A percentile compares a stretch with the other conserved stretches of the same genome.
Conservation (phyloP, 768 basidiomycete genomes). For the Mycena alexandri region DNA sequence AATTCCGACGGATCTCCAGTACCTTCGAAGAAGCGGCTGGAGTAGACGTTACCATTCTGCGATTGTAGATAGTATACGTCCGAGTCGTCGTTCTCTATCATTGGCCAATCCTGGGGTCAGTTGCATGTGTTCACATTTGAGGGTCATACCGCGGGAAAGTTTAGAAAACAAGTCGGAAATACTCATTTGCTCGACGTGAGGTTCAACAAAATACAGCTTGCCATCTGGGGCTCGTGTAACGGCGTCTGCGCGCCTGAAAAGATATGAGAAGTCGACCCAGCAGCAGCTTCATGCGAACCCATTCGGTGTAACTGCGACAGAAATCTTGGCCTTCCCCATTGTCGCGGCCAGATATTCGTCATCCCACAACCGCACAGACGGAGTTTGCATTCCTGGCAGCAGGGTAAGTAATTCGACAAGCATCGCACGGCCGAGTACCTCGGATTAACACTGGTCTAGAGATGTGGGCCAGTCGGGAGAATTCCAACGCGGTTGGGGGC, state of each 20-base stretch:
- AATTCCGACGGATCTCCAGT: conserved; percentile 67
- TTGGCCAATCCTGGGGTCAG: background rate
- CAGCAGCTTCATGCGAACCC: conserved; percentile 64
- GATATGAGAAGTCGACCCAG: conserved; percentile 28
- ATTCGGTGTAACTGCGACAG: conserved; percentile 86
- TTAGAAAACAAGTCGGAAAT: conserved; percentile 66
- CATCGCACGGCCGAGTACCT: conserved; percentile 54
- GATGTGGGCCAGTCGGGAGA: conserved; percentile 74
- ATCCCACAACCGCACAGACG: conserved; percentile 72
- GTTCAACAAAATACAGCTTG: conserved; percentile 81
- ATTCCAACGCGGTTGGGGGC: conserved; percentile 77
- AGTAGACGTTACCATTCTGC: conserved; percentile 91
- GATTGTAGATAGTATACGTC: conserved; percentile 85
- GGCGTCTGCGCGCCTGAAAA: conserved; percentile 79
- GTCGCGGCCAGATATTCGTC: conserved; percentile 68
- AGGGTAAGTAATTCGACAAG: conserved; percentile 1
- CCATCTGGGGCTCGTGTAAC: conserved; percentile 67
- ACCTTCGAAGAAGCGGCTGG: conserved; percentile 55
- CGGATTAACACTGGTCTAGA: conserved; percentile 82
- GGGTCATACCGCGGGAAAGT: conserved; percentile 48
- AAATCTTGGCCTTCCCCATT: conserved; percentile 69
- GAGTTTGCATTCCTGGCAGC: conserved; percentile 60
- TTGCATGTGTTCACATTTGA: background rate
- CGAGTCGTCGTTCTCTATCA: conserved; percentile 22
- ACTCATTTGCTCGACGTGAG: conserved; percentile 75